Evolutionary conservation across 176 grass and related monocot genomes (phyloP), one percentile per base, ranked within the genome.

Genomic region (Phoenix dactylifera): DNA sequence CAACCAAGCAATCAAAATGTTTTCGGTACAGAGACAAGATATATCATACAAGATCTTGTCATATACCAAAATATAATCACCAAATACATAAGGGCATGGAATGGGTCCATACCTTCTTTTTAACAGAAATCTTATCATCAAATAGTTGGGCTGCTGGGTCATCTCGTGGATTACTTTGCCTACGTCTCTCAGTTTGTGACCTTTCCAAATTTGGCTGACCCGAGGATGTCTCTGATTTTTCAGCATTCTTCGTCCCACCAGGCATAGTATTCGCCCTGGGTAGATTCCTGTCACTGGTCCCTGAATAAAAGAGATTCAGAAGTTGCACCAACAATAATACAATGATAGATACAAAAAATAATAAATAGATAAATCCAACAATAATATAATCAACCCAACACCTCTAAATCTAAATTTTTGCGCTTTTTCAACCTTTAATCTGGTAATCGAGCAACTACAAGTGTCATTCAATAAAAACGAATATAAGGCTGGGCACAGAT

Each of bases 111-210:
- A 95, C 93, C 84, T 88, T 98, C 72, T 88, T 84, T 61, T 57
- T 97, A 39, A 65, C 35, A 59, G 92, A 75, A 62, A 97, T 79
- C 35, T 72, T 88, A 61, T 88, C 93, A 74, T 84, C 78, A 23
- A 92, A 70, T 57, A 97, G 59, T 76, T 92, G 84, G 52, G 65
- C 70, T 57, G 84, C 23, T 71, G 93, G 84, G 57, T 91, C 81
- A 57, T 72, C 26, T 19, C 26, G 71, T 53, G 52, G 67, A 68
- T 54, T 74, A 25, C 57, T 76, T 73, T 90, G 87, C 14, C 20
- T 59, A 24, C 20, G 72, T 14, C 79, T 81, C 76, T 90, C 86
- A 4, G 74, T 85, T 74, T 58, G 80, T 4, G 81, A 91, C 61
- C 73, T 85, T 80, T 82, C 78, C 28, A 86, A 57, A 73, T 73